Evolutionary conservation across 1,139 yeast genomes (phyloP).

Genomic region (Candida glucosophila): DNA sequence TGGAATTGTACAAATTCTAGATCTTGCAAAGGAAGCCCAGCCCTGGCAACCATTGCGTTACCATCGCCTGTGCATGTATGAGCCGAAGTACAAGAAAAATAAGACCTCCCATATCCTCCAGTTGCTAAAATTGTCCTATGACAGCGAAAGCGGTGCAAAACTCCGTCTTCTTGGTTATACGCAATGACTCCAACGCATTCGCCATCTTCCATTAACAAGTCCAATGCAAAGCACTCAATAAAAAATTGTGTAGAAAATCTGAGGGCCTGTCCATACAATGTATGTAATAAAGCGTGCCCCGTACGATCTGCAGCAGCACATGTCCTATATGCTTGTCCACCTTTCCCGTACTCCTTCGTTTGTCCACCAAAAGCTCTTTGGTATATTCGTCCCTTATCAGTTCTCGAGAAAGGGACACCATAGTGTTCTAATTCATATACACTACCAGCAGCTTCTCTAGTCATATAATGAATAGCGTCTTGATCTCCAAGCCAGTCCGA

Average conservation of each 20-base stretch:
- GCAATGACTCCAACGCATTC: slow-evolving; percentile 96
- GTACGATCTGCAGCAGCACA: slow-evolving; percentile 99
- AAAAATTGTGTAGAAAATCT: slow-evolving; percentile 96
- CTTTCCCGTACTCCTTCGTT: slow-evolving; percentile 89
- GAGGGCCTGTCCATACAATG: slow-evolving; percentile 92
- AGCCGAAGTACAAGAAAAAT: slow-evolving; percentile 97
- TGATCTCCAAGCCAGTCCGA: slow-evolving; percentile 99
- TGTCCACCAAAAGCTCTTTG: slow-evolving; percentile 99
- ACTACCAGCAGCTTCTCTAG: slow-evolving; percentile 93
- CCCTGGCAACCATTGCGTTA: slow-evolving; percentile 95
- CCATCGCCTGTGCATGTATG: slow-evolving; percentile 99
- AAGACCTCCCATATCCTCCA: slow-evolving; percentile 98
- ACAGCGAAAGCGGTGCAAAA: slow-evolving; percentile 93
- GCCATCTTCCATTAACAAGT: slow-evolving; percentile 90
- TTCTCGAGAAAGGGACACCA: slow-evolving; percentile 97
- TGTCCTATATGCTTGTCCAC: slow-evolving; percentile 98
- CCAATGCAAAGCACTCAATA: slow-evolving; percentile 95
- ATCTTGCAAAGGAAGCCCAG: slow-evolving; percentile 96
- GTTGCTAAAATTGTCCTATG: slow-evolving; percentile 96
- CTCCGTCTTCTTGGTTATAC: slow-evolving; percentile 97
- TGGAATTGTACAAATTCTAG: slow-evolving; percentile 98
- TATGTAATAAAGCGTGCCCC: slow-evolving; percentile 94
- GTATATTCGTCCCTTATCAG: slow-evolving; percentile 92
- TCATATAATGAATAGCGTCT: slow-evolving; percentile 98
- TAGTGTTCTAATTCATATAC: slow-evolving; percentile 95